phyloP scores from a whole-genome alignment of 257 asterid genomes.

The Nicotiana noctiflora region DNA sequence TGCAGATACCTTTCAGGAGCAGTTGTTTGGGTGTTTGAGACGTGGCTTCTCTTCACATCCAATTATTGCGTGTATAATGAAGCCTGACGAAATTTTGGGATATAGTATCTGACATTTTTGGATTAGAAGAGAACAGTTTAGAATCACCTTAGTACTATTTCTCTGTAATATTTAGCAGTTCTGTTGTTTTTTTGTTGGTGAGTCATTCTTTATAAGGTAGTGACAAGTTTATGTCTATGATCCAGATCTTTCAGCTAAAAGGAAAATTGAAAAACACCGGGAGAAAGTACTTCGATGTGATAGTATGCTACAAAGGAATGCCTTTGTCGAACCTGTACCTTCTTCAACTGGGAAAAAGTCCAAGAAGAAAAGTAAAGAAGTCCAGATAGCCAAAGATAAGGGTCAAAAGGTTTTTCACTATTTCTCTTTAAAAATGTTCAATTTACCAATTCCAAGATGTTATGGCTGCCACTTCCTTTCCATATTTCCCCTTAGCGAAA shows the following conservation, averaged over 20 bases:
- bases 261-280: constrained; percentile 82
- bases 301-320: constrained; percentile 71
- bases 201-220: not conserved
- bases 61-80: not conserved
- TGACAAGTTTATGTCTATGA: not conserved
- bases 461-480: not conserved
- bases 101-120: not conserved
- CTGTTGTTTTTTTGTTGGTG: not conserved
- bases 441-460: not conserved
- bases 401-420: constrained; percentile 33
- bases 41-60: not conserved
- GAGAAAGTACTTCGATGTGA: constrained; percentile 67
- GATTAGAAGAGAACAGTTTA: not conserved
- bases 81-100: not conserved
- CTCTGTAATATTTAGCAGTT: not conserved
- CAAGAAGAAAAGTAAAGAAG: constrained; percentile 41
- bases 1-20: not conserved
- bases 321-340: constrained; percentile 66
- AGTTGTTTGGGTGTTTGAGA: not conserved
- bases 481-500: not conserved
- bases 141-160: not conserved
- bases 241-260: constrained; percentile 71
- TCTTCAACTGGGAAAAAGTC: constrained; percentile 56
- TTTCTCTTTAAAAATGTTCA: not conserved
- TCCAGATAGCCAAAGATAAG: constrained; percentile 22